Evolutionary conservation across 176 grass and related monocot genomes (phyloP).

Genomic region (Saccharum spontaneum): DNA sequence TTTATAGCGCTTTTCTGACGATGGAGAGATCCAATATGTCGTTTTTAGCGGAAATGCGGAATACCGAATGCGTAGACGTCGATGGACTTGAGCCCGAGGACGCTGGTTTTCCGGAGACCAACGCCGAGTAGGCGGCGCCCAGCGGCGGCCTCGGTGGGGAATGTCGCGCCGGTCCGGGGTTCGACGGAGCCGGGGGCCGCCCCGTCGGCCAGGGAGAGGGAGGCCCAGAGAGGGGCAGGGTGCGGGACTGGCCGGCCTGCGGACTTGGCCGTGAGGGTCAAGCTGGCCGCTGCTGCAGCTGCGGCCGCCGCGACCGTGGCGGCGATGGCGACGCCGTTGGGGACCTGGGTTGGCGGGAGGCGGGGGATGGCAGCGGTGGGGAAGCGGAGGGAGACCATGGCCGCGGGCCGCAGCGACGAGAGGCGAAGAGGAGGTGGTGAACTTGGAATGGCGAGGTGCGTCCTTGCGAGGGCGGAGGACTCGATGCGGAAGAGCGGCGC

Average conservation of each 20-base stretch:
- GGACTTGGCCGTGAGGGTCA: constrained; percentile 45
- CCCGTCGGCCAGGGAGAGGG: constrained; percentile 55
- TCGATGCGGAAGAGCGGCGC: constrained; percentile 27
- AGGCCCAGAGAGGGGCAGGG: constrained; percentile 56
- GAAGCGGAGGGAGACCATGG: constrained; percentile 54
- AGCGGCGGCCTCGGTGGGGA: constrained; percentile 47
- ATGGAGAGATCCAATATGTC: not conserved
- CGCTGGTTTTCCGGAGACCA: constrained; percentile 64
- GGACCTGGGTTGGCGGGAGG: constrained; percentile 8
- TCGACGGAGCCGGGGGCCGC: constrained; percentile 41
- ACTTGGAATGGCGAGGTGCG: not conserved
- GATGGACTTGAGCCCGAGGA: constrained; percentile 83
- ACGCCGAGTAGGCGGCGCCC: constrained; percentile 67
- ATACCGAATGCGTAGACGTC: constrained; percentile 93
- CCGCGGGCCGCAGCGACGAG: constrained; percentile 18
- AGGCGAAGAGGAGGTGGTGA: constrained; percentile 16
- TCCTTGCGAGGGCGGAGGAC: constrained; percentile 29
- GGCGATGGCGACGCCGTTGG: constrained; percentile 20
- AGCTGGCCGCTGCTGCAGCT: constrained; percentile 32
- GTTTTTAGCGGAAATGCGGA: not conserved
- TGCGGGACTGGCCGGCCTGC: constrained; percentile 24
- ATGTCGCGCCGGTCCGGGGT: constrained; percentile 54
- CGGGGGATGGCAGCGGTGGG: constrained; percentile 28
- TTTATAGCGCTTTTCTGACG: not conserved
- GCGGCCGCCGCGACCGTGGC: constrained; percentile 35